Conservation (phyloP, 2,329 filamentous ascomycete species). For the Hypoxylon sp. region DNA sequence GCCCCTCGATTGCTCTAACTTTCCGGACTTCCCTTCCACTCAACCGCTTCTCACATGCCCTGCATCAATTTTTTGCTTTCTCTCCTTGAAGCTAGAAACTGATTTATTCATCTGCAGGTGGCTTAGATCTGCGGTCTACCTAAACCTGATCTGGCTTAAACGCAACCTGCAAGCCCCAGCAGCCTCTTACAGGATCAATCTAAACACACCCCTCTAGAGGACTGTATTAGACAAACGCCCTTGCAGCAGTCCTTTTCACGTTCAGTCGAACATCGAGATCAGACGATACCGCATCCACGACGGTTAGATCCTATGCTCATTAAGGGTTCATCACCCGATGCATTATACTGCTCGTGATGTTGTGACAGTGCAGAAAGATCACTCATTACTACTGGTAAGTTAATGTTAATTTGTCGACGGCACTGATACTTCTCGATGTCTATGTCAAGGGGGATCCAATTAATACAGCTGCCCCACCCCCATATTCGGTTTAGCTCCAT, state of each 20-base stretch:
- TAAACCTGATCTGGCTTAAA: constrained; percentile 41
- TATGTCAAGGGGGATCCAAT: neutral
- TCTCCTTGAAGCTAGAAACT: constrained; percentile 37
- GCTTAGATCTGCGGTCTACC: constrained; percentile 46
- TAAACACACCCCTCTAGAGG: constrained; percentile 24
- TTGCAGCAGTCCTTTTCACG: neutral
- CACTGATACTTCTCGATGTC: neutral
- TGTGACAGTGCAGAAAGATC: constrained; percentile 5
- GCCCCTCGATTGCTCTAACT: constrained; percentile 20
- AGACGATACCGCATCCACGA: neutral
- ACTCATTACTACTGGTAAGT: constrained; percentile 20
- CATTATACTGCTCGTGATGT: constrained; percentile 14
- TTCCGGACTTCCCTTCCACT: constrained; percentile 2
- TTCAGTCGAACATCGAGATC: constrained; percentile 9
- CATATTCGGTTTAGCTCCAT: constrained; percentile 1
- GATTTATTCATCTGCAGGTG: constrained; percentile 44
- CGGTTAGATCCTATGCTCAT: neutral
- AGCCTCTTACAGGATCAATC: constrained; percentile 29
- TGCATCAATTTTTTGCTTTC: constrained; percentile 17
- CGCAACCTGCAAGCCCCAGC: constrained; percentile 40
- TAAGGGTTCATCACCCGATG: neutral
- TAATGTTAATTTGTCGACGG: neutral
- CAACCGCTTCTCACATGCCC: constrained; percentile 3
- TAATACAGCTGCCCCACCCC: constrained; percentile 13
- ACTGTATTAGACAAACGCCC: constrained; percentile 28